Base-by-base conservation (phyloP, 2,329 filamentous ascomycete species). In the Diplodia sapinea region DNA sequence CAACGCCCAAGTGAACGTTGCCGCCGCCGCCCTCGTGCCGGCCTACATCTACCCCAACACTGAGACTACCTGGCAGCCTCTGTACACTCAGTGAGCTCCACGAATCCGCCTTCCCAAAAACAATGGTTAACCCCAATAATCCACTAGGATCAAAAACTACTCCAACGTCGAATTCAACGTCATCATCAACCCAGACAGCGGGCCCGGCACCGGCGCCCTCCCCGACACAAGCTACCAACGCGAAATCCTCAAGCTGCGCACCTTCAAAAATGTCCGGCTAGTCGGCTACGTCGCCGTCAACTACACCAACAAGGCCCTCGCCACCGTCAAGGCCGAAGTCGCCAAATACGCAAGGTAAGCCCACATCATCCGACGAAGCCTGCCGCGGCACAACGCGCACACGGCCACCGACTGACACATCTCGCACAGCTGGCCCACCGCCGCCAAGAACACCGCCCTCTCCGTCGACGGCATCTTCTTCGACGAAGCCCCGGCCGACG, bases 271-370 rank as follows among this genome's bases (percentile, higher is more conserved):
- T 56, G 83, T 83, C 13, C 81, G 80, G 0, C 71, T 82, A 0
- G 85, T 86, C 13, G 81, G 89, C 20, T 75, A 80, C 0, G 80
- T 89, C 17, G 80, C 80, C 23, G 70, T 79, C 0, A 73, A 81
- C 33, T 85, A 89, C 72, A 83, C 84, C 69, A 81, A 86, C 0
- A 68, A 88, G 38, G 83, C 88, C 13, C 84, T 84, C 67, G 84
- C 82, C 56, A 81, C 89, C 17, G 81, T 90, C 23, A 87, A 89
- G 7, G 26, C 31, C 15, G 29, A 63, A 7, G 36, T 63, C 31
- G 47, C 59, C 43, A 36, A 40, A 31, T 63, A 63, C 59, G 59
- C 59, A n/a, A 29, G n/a, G 43, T 63, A 40, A 12, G 31, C 23
- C 23, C 23, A 26, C 23, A 26, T 26, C 23, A 23, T 20, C 7